phyloP scores from a whole-genome alignment of 1,139 yeast species.

The Protomyces lactucae-debilis region DNA sequence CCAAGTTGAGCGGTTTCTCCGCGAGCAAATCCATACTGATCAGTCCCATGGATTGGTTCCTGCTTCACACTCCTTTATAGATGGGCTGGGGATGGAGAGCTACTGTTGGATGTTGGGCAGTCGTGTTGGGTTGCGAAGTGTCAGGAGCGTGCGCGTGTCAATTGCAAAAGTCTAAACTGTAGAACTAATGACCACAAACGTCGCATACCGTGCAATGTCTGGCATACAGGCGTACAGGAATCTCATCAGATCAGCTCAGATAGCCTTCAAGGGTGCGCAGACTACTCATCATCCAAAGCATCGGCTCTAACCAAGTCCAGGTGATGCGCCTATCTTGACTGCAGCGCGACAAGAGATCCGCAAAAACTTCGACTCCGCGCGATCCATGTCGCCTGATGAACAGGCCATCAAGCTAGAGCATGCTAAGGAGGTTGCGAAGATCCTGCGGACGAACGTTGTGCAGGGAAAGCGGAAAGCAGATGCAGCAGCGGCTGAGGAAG shows the following conservation, averaged over 20 bases:
- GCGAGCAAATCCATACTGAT: conserved; percentile 77
- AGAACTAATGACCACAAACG: neutral
- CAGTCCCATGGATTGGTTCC: neutral
- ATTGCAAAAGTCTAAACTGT: no score
- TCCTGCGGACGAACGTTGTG: conserved; percentile 69
- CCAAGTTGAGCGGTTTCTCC: conserved; percentile 53
- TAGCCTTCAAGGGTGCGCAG: conserved; percentile 32
- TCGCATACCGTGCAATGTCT: neutral
- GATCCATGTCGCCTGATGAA: conserved; percentile 48
- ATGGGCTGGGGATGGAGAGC: no score
- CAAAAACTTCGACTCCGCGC: conserved; percentile 49
- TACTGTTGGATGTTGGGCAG: no score
- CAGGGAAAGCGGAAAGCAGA: conserved; percentile 60
- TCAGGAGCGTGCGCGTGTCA: no score
- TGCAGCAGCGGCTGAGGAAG: conserved; percentile 36
- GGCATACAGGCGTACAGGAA: conserved; percentile 30
- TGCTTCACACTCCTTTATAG: neutral
- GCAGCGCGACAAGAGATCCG: conserved; percentile 67
- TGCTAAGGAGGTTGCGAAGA: conserved; percentile 62
- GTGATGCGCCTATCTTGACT: conserved; percentile 30
- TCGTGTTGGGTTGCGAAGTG: no score
- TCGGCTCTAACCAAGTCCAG: conserved; percentile 35
- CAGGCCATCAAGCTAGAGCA: conserved; percentile 46
- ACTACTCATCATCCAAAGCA: neutral
- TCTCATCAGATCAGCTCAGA: conserved; percentile 32